Evolutionary conservation across 139 green algal genomes (phyloP), one percentile per base, ranked within the genome.

Genomic region (Klebsormidium nitens): DNA sequence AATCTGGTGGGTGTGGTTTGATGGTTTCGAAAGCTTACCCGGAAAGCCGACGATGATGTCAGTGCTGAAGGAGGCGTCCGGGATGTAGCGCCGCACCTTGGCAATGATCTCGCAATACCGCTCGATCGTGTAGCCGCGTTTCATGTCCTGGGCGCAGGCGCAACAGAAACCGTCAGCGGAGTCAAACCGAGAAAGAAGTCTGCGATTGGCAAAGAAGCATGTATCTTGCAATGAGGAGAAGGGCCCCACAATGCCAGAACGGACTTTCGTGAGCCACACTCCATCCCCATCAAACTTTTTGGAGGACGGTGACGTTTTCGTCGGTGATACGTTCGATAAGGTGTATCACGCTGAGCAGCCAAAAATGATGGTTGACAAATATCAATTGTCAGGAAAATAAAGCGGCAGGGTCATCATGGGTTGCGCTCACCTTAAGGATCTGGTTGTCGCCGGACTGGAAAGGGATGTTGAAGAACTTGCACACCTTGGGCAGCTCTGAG

Each of bases 401-500:
- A n/a, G n/a, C n/a, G n/a, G n/a, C n/a, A n/a, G 42, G 11, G 11
- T 14, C 42, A 50, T 50, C 42, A 14, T 26, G 42, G 11, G 42
- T 50, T 49, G 11, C 36, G 40, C 40, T 29, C 35, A 78, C 71
- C 71, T 76, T 76, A 32, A 98, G 83, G 39, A 98, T 88, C 74
- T 92, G 85, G 78, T 98, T 86, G 82, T 97, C 89, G 3, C 93
- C 93, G 0, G 66, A 80, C 75, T 97, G 93, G 80, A 98, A 97
- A 42, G 93, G 93, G 61, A 98, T 93, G 83, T 98, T 93, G 82
- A 97, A 97, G 82, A 95, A 97, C 84, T 97, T 88, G 78, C 93
- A 97, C 36, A 98, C 76, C 85, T 96, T 96, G 66, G 89, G 88
- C 77, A 98, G 85, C 78, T 95, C 88, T 1, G 91, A 69, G 64